phyloP scores from a whole-genome alignment of 202 grass and related monocot species.

The Digitaria exilis region DNA sequence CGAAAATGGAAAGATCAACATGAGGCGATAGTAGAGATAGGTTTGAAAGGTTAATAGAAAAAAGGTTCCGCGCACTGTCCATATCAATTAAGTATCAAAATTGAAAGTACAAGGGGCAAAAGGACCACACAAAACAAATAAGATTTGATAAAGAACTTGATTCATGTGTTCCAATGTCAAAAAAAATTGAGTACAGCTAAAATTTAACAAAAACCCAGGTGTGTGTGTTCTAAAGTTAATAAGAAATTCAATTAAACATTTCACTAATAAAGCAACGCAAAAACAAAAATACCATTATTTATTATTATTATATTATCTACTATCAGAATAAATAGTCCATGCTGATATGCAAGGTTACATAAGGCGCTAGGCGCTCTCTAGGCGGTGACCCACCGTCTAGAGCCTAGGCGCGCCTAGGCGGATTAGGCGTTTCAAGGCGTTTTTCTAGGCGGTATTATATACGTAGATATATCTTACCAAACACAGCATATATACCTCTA shows the following conservation, averaged over 20 bases:
- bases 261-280: background rate
- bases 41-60: background rate
- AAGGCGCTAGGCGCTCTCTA: too few species aligned
- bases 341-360: too few species aligned
- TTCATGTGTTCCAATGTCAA: background rate
- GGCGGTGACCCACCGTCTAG: too few species aligned
- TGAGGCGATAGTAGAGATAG: background rate
- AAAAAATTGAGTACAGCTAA: background rate
- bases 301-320: background rate
- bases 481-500: too few species aligned
- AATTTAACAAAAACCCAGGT: background rate
- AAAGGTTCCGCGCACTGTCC: background rate
- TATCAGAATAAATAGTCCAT: background rate
- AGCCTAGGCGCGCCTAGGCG: too few species aligned
- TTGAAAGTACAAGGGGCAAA: background rate
- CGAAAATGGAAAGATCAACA: background rate
- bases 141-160: background rate
- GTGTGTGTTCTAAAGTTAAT: background rate
- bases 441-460: too few species aligned
- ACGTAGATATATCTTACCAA: too few species aligned
- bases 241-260: background rate
- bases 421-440: too few species aligned
- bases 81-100: conserved; percentile 5
- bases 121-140: background rate
- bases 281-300: background rate